Evolutionary conservation across 768 basidiomycete species (phyloP), one percentile per base, ranked within the genome.

Genomic region (Termitomyces sp.): DNA sequence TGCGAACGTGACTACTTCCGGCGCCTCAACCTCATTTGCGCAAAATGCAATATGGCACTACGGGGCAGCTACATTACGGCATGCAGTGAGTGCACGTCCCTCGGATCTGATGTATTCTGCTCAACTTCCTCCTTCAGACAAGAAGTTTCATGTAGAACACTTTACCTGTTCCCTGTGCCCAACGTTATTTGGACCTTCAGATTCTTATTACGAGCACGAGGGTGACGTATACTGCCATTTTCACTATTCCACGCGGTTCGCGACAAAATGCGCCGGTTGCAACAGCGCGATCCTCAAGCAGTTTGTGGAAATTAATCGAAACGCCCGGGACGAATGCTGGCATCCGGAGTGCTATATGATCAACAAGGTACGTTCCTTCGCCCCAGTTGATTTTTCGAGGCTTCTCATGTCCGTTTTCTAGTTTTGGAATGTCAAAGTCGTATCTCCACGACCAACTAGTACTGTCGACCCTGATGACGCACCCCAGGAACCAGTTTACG

Each of bases 331-430:
- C 76, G 97, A 99, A 78, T 98, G 96, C 71, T 99, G 97, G 96
- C 97, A 99, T 82, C 97, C 97, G 58, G 97, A 99, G 75, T 99
- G 97, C 74, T 98, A 98, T 75, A 98, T 98, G 96, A 98, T 99
- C 67, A 96, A 98, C 77, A 98, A 98, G 83, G 96, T 96, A 64
- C 59, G 84, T 64, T 18, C 18, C 55, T 59, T 52, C 8, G 40
- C 61, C 20, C 32, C 44, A 51, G 52, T 55, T 22, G 24, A 49
- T 33, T 60, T 46, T 57, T 35, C 36, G 35, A 51, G 61, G 48
- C 24, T 59, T 61, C 55, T 13, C 36, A 50, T 56, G 24, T 40
- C 59, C 33, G 13, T 11, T 18, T 56, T 22, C 33, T 9, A 97
- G 94, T 98, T 98, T 76, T 98, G 97, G 97, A 99, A 98, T 73